Percentiles rank a stretch among this genome's conserved stretches.
These are phyloP conservation scores for Escallonia herrerae DNA, from an alignment of 129 eudicot species.

Conservation along the genomic window DNA sequence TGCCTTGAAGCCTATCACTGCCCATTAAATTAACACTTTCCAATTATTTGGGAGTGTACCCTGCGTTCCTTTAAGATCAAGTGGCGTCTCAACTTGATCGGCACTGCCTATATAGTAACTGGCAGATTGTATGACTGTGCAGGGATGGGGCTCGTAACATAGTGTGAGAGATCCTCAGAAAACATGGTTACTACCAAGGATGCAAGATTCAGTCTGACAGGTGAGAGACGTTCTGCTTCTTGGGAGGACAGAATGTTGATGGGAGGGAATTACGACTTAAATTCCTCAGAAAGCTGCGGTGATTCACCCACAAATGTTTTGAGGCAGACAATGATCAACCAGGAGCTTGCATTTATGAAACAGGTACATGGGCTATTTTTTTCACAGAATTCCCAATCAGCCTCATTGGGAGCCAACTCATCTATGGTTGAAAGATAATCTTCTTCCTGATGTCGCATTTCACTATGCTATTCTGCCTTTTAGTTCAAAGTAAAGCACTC, in stretches of 20 bases:
- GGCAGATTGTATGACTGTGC: conserved; percentile 1
- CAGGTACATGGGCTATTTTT: conserved; percentile 31
- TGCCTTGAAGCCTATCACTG: too few species aligned
- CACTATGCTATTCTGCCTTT: too few species aligned
- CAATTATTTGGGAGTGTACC: too few species aligned
- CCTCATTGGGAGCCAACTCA: neutral
- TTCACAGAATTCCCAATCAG: neutral
- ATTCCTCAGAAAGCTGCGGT: conserved; percentile 17
- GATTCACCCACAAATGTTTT: conserved; percentile 26
- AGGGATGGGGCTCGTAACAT: conserved; percentile 2
- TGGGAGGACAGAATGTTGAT: conserved; percentile 11
- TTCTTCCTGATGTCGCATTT: too few species aligned
- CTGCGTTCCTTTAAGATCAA: neutral
- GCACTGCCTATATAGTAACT: neutral
- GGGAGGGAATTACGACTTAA: conserved; percentile 26
- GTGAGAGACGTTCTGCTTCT: neutral
- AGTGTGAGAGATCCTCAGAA: neutral
- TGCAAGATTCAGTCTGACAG: conserved; percentile 1
- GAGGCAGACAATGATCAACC: conserved; percentile 38
- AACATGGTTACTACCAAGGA: neutral
- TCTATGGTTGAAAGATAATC: neutral
- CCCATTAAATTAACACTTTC: too few species aligned
- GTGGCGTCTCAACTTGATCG: neutral
- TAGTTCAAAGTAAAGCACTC: too few species aligned
- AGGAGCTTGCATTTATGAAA: conserved; percentile 35